Evolutionary conservation across 306 rosid genomes (phyloP).

Genomic region (Quercus robur): DNA sequence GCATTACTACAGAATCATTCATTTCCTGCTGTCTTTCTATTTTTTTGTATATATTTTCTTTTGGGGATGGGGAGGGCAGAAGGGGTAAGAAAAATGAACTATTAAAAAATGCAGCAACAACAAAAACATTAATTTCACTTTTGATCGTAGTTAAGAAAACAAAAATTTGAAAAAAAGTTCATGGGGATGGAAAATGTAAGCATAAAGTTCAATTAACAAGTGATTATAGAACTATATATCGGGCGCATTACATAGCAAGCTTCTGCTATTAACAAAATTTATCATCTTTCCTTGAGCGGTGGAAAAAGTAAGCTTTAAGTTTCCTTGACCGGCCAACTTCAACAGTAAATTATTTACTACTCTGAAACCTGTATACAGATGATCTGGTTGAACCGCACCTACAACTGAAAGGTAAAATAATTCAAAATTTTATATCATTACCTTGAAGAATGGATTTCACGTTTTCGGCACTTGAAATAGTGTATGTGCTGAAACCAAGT

Average conservation of each 20-base stretch:
- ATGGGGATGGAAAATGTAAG: background rate
- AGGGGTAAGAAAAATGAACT: background rate
- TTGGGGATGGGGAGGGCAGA: background rate
- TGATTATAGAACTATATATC: background rate
- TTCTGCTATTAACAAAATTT: conserved; percentile 35
- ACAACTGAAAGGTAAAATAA: conserved; percentile 22
- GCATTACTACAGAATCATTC: background rate
- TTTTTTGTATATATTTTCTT: background rate
- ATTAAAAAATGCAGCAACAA: background rate
- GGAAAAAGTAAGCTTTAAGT: conserved; percentile 45
- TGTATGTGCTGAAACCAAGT: conserved; percentile 51
- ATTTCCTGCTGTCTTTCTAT: background rate
- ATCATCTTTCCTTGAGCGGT: conserved; percentile 28
- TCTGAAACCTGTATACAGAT: conserved; percentile 26
- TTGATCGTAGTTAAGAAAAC: background rate
- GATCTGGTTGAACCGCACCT: conserved; percentile 63
- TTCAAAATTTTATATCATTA: conserved; percentile 11
- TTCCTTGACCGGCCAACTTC: conserved; percentile 42
- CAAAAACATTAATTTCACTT: background rate
- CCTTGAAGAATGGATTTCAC: conserved; percentile 12
- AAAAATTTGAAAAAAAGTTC: background rate
- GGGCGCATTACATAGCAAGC: conserved; percentile 30
- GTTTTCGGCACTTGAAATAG: conserved; percentile 30
- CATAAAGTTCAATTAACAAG: background rate
- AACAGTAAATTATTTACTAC: conserved; percentile 27